Percentiles rank a stretch among this genome's conserved stretches.
Conservation (phyloP, 2,329 filamentous ascomycete species). For the Aspergillus puulaauensis region DNA sequence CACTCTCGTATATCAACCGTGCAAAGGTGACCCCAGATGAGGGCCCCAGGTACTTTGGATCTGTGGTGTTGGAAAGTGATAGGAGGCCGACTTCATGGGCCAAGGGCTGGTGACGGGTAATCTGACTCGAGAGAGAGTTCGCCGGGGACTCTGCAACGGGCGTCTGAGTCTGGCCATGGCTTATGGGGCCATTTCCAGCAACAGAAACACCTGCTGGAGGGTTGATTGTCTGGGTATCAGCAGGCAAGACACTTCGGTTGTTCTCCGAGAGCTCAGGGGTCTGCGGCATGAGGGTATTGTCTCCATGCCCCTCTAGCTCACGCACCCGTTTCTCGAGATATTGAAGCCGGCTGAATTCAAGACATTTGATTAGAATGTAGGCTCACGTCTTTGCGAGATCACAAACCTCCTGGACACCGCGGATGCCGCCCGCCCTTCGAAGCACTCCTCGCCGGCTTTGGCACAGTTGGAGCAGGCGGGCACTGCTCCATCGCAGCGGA, state of each 20-base stretch:
- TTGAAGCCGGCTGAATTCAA: not conserved
- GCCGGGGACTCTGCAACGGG: slow-evolving; percentile 1
- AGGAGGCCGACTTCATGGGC: slow-evolving; percentile 7
- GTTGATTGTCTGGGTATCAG: not conserved
- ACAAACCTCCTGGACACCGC: slow-evolving; percentile 1
- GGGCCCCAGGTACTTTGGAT: slow-evolving; percentile 6
- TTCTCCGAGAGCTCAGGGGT: not conserved
- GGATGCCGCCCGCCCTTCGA: slow-evolving; percentile 1
- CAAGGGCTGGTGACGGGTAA: slow-evolving; percentile 2
- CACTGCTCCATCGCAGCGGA: slow-evolving; percentile 7
- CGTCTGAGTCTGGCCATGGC: not conserved
- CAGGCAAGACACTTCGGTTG: not conserved
- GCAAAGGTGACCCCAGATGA: slow-evolving; percentile 6
- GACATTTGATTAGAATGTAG: not conserved
- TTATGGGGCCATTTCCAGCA: not conserved
- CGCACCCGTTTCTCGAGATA: not conserved
- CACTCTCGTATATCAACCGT: slow-evolving; percentile 5
- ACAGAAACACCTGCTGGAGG: not conserved
- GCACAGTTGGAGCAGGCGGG: slow-evolving; percentile 9
- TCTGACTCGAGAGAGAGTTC: slow-evolving; percentile 1
- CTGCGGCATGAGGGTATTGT: not conserved
- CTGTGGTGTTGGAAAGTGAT: slow-evolving; percentile 3
- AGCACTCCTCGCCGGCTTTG: slow-evolving; percentile 6
- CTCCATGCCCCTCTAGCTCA: not conserved
- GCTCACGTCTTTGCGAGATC: not conserved